Evolutionary conservation across 75 land plant genomes (phyloP), one percentile per base, ranked within the genome.

Genomic region (Selaginella moellendorffii): DNA sequence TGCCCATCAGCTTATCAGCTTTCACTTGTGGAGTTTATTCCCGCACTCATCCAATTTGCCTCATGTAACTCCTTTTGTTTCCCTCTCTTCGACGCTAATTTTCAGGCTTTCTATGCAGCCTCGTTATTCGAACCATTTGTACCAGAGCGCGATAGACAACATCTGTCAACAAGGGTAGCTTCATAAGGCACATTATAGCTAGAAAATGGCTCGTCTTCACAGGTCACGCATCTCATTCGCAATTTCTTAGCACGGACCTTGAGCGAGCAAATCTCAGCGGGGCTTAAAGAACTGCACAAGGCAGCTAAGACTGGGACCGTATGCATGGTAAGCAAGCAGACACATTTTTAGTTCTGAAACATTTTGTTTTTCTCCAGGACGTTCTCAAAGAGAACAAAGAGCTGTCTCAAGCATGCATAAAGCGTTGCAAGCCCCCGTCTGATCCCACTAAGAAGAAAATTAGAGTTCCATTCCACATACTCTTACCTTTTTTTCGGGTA

Each of bases 401-500:
- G 28, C 25, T 24, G 2, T 25, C 26, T 10, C 28, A 61, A 26
- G 25, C 28, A 1, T 61, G 63, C 10, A 25, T 61, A 25, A 61
- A 61, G 63, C 28, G 28, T 2, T 61, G 63, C 26, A 36, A 36
- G 14, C 63, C 28, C 19, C 63, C 63, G 1, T 25, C 12, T 1
- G 19, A 61, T 26, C 25, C 18, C n/a, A 10, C 63, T 1, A 26
- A 24, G 2, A 28, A 1, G 19, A 25, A 25, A 25, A 28, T 61
- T 23, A 23, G 28, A 28, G 2, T 61, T 61, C 63, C 63, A 14
- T 23, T 61, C 24, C 21, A 10, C 21, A 28, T 61, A 2, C 10
- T 61, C 19, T 26, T 61, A 18, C 63, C 63, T 61, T 61, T 24
- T 61, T 28, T 61, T 1, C 25, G 28, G 63, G 63, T 61, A 10